Evolutionary conservation across 2,329 filamentous ascomycete species (phyloP), one percentile per base, ranked within the genome.

Genomic region (Fusarium musae): DNA sequence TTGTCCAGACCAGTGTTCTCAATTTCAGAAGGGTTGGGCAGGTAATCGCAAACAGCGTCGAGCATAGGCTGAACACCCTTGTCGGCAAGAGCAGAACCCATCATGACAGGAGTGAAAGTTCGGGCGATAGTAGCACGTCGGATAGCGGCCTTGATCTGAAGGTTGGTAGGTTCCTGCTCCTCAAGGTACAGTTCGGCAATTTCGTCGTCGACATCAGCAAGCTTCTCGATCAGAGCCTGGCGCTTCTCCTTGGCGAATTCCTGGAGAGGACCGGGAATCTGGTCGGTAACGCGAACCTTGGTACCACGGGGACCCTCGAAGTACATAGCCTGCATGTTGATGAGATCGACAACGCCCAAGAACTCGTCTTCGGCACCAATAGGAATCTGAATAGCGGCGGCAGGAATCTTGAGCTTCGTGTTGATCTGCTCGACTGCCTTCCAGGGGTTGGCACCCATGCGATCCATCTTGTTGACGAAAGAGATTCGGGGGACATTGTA

Each of bases 401-500:
- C 96, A 37, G 93, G 92, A 59, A 98, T 92, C 85, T 95, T 95
- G 72, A 99, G 90, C 85, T 99, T 99, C 78, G 92, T 90, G 85
- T 97, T 98, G 87, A 99, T 98, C 85, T 98, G 95, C 44, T 99
- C 96, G 64, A 99, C 91, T 13, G 95, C 95, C 85, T 97, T 98
- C 91, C 95, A 99, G 13, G 96, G 96, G 81, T 99, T 98, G 74
- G 96, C 94, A 68, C 96, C 96, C 93, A 98, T 98, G 75, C 96
- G 93, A 81, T 99, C 96, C 96, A 99, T 98, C 88, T 99, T 99
- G 87, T 99, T 99, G 82, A 99, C 91, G 80, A 99, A 99, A 61
- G 93, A 97, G 82, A 99, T 92, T 78, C 96, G 90, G 69, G 96
- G 96, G 72, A 99, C 92, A 80, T 98, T 96, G 87, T 99, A 99